Percentiles rank a stretch among this genome's conserved stretches.
These are phyloP conservation scores for Vitis labrusca DNA, from an alignment of 164 flowering plant species.

Conservation along the genomic window DNA sequence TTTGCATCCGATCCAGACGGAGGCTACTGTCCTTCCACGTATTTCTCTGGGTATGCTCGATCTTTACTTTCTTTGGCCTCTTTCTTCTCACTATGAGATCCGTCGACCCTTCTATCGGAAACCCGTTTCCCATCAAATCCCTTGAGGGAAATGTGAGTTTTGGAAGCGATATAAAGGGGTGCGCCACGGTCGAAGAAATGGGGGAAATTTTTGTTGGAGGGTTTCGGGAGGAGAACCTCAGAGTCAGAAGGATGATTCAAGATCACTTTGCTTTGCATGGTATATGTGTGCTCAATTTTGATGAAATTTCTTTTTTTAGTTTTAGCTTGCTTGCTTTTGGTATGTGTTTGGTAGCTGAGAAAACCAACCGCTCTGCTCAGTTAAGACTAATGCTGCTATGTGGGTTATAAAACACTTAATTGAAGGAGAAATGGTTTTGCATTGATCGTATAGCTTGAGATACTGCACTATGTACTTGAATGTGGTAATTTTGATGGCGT, in stretches of 20 bases:
- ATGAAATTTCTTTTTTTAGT: background rate
- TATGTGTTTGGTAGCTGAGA: no score
- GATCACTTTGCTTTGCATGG: slow-evolving; percentile 69
- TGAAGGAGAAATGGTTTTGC: no score
- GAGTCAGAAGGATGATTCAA: slow-evolving; percentile 57
- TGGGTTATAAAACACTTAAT: no score
- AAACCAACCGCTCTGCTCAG: no score
- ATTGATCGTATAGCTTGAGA: no score
- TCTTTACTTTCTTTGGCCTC: no score
- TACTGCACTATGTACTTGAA: no score
- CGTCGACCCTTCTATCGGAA: background rate
- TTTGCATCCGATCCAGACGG: no score
- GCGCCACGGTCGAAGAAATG: slow-evolving; percentile 95
- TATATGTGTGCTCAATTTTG: slow-evolving; percentile 13
- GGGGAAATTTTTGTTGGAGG: slow-evolving; percentile 51
- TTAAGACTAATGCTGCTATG: no score
- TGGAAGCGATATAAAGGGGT: slow-evolving; percentile 19
- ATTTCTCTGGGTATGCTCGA: no score
- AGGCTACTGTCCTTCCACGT: no score
- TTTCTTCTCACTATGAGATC: background rate
- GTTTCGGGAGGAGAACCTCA: slow-evolving; percentile 46
- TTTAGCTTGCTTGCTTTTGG: background rate
- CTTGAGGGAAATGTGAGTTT: background rate
- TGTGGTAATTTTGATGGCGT: no score
- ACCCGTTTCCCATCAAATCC: background rate